Percentiles rank a stretch among this genome's conserved stretches.
phyloP scores from a whole-genome alignment of 108 stramenopile genomes.

The Asterionellopsis glacialis region DNA sequence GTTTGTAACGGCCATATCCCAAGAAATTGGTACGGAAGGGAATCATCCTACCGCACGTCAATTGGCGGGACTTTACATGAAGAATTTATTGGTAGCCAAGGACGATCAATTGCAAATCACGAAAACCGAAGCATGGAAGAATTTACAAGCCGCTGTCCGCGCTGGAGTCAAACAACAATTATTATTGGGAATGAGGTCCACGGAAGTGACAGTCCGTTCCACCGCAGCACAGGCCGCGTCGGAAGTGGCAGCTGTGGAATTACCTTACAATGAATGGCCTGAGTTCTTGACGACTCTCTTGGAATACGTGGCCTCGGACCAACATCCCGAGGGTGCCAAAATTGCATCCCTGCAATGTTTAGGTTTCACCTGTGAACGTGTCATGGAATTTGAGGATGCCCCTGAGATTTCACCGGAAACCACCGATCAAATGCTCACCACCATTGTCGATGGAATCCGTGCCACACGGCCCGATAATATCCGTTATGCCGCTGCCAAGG shows the following conservation, averaged over 20 bases:
- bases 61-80: slow-evolving; percentile 80
- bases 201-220: slow-evolving; percentile 52
- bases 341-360: slow-evolving; percentile 90
- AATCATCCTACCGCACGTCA: slow-evolving; percentile 40
- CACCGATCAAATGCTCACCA: slow-evolving; percentile 91
- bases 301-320: slow-evolving; percentile 59
- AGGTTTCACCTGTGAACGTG: slow-evolving; percentile 91
- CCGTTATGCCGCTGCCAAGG: slow-evolving; percentile 82
- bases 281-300: slow-evolving; percentile 69
- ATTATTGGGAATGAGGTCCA: slow-evolving; percentile 50
- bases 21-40: too few species aligned
- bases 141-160: slow-evolving; percentile 40
- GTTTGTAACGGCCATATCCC: slow-evolving; percentile 18
- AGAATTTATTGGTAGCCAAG: slow-evolving; percentile 78
- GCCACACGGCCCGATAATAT: slow-evolving; percentile 70
- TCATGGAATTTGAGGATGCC: slow-evolving; percentile 38
- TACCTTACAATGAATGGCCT: slow-evolving; percentile 85
- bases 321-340: slow-evolving; percentile 61
- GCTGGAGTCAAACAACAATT: slow-evolving; percentile 54
- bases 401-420: slow-evolving; percentile 74
- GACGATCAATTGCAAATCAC: slow-evolving; percentile 43
- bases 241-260: slow-evolving; percentile 81
- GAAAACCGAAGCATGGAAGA: slow-evolving; percentile 68
- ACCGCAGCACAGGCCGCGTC: slow-evolving; percentile 81
- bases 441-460: slow-evolving; percentile 95